Evolutionary conservation across 768 basidiomycete species (phyloP).

Genomic region (Collybia sp.): DNA sequence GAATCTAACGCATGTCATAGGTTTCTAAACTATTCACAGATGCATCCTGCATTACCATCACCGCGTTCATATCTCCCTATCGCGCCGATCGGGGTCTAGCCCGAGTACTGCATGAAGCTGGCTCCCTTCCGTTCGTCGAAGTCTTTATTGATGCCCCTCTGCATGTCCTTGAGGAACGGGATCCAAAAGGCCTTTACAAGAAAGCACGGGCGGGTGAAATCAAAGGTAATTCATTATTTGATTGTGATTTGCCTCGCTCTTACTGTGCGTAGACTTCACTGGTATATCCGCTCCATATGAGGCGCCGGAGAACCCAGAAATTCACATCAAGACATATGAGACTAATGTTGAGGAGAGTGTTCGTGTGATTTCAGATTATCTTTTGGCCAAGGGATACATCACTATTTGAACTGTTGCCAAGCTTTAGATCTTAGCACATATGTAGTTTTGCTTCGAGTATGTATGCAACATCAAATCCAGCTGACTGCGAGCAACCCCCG

Average conservation of each 20-base stretch:
- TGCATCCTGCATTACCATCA: conserved; percentile 79
- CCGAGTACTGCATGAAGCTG: conserved; percentile 73
- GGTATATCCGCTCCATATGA: conserved; percentile 98
- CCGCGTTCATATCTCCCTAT: conserved; percentile 99
- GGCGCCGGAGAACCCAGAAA: conserved; percentile 77
- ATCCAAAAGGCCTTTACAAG: conserved; percentile 97
- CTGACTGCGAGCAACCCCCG: too few species aligned
- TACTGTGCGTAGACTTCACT: conserved; percentile 78
- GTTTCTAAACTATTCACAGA: conserved; percentile 94
- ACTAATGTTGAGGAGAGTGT: conserved; percentile 77
- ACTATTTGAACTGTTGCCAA: too few species aligned
- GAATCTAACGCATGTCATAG: conserved; percentile 33
- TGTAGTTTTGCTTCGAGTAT: too few species aligned
- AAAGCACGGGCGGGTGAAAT: conserved; percentile 95
- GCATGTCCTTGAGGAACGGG: conserved; percentile 80
- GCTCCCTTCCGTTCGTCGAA: conserved; percentile 81
- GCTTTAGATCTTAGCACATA: too few species aligned
- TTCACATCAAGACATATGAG: conserved; percentile 89
- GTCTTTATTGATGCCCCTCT: conserved; percentile 95
- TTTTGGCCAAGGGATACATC: conserved; percentile 63
- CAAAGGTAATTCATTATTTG: conserved; percentile 73
- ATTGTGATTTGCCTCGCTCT: too few species aligned
- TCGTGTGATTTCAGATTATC: conserved; percentile 73
- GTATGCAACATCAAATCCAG: too few species aligned
- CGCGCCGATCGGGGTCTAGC: conserved; percentile 79